Evolutionary conservation across 2,329 filamentous ascomycete species (phyloP).

Genomic region (Claviceps sp.): DNA sequence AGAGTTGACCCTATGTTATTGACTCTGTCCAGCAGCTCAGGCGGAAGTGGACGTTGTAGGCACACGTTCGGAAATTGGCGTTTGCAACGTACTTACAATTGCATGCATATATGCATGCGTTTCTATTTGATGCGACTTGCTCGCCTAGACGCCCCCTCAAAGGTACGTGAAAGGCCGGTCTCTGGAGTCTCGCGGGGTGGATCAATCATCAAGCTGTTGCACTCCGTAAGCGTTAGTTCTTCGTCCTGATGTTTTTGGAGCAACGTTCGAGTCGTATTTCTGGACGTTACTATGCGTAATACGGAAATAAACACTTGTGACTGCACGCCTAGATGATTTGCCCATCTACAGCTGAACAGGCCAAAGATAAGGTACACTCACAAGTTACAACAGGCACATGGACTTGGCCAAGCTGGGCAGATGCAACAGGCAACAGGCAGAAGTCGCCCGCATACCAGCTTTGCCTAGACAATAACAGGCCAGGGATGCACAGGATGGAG

Average conservation of each 20-base stretch:
- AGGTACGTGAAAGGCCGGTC: constrained; percentile 3
- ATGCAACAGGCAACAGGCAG: neutral
- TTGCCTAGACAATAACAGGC: neutral
- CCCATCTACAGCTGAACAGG: neutral
- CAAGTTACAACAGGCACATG: neutral
- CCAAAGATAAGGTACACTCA: neutral
- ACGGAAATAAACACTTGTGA: neutral
- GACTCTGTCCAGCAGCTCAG: neutral
- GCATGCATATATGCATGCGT: neutral
- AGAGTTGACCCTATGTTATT: neutral
- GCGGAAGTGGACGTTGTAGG: constrained; percentile 1
- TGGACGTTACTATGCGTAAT: neutral
- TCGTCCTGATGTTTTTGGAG: neutral
- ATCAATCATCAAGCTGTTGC: constrained; percentile 4
- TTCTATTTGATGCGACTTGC: constrained; percentile 2
- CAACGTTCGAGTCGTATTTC: neutral
- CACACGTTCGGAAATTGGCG: neutral
- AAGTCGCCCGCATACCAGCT: neutral
- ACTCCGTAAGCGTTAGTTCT: neutral
- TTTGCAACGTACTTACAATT: neutral
- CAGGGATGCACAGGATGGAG: neutral
- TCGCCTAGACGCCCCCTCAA: constrained; percentile 4
- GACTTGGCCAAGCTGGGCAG: neutral
- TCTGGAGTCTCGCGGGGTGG: constrained; percentile 1
- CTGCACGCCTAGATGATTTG: neutral